Base-by-base conservation (phyloP, 495 filamentous ascomycete genomes). In the Sporormia fimetaria region DNA sequence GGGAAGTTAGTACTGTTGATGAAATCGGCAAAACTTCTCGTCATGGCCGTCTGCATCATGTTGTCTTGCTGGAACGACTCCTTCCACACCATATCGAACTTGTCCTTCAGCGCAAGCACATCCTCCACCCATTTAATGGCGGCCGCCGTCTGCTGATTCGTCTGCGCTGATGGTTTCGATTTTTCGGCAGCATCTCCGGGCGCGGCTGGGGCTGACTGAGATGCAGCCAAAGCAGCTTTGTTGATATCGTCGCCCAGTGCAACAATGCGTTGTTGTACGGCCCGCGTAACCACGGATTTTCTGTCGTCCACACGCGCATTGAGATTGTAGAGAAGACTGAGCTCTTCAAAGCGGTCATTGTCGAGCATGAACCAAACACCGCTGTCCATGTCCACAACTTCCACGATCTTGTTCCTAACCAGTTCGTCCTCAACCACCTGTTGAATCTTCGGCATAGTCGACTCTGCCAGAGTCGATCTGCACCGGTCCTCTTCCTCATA, bases 91-190 rank as follows among this genome's bases (percentile, higher is more conserved):
- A 55, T 63, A 58, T 96, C 88, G 52, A 93, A 96, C 57, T 92
- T 93, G 50, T 79, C 78, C 56, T 95, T 95, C 4, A 99, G 66
- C 9, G 59, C 58, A n/a, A 99, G 64, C 1, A 96, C 81, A 37
- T 90, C 85, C 49, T 93, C 82, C 2, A 99, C 92, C 90, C 90
- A 99, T 49, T 82, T 81, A 53, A 96, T 85, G 0, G 90, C 92
- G 1, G 84, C 77, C 3, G 70, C 66, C 1, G 92, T 96, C 48
- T 78, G 72, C 44, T 70, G 70, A 32, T 73, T 80, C 32, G 55
- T 51, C 16, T 36, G 50, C 5, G 44, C 37, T 14, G 57, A 54
- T 10, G 32, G 49, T 37, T 58, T 65, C 16, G 41, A 53, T 20
- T 51, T 51, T 21, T 59, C 56, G 21, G 36, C 27, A 21, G 44